Base-by-base conservation (phyloP, 1,284 basidiomycete genomes). In the Prillingera fragicola region DNA sequence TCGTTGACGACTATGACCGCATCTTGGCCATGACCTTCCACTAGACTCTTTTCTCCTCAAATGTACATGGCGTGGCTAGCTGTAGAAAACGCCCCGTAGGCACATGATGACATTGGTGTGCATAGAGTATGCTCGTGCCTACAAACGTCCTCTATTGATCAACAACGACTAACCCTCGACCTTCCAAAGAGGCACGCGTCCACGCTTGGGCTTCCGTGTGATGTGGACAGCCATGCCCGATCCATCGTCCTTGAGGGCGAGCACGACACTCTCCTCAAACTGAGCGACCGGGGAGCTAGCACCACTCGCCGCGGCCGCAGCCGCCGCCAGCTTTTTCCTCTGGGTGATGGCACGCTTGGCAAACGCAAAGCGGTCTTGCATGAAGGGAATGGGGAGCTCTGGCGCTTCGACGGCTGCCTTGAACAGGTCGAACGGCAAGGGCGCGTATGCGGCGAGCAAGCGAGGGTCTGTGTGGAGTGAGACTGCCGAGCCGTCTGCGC, bases 321-420 rank as follows among this genome's bases (percentile, higher is more conserved):
- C 76, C 55, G 80, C 76, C 8, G 78, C 80, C 52, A 75, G 76
- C 56, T 73, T 72, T 69, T 87, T 90, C 55, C 87, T 78, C 59
- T 83, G 62, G 55, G 87, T 84, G 61, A 90, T 84, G 9, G 81
- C 85, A 53, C 87, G 84, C 70, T 90, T 90, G 10, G 87, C 85
- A 69, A 90, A 91, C 60, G 83, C 84, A 73, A 89, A 91, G 38
- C 87, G 81, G 48, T 81, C 79, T 64, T 89, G 87, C 70, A 85
- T 85, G 48, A 84, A 80, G 6, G 41, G 48, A 24, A 71, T 62
- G 9, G 62, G 59, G 9, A 69, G 48, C 6, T 57, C 47, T 10
- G 63, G 54, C 14, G 59, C 60, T 45, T 70, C 69, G 38, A 69
- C 49, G 38, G 59, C 56, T 9, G 43, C 54, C 45, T 71, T 69